Percentiles rank a stretch among this genome's conserved stretches.
These are phyloP conservation scores for Thalassia testudinum DNA, from an alignment of 116 monocot genomes.

Conservation along the genomic window DNA sequence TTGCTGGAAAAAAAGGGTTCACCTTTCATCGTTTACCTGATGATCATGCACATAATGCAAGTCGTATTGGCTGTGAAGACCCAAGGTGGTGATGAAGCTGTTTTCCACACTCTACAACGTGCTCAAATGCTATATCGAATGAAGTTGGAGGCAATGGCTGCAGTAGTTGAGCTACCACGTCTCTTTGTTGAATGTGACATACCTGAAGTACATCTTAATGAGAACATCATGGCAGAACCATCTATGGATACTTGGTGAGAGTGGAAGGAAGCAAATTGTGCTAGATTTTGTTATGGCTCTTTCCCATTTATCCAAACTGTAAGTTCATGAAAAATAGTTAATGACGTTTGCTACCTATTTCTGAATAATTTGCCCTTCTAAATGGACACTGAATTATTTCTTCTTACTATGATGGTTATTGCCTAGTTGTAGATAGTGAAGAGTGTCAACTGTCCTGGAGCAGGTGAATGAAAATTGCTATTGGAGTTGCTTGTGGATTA, in stretches of 20 bases:
- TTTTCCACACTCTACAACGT: slow-evolving; percentile 44
- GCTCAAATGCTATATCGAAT: slow-evolving; percentile 65
- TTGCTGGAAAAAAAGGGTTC: too few species aligned
- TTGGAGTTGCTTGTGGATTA: slow-evolving; percentile 59
- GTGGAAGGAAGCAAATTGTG: too few species aligned
- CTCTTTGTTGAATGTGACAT: slow-evolving; percentile 83
- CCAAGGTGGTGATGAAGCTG: slow-evolving; percentile 69
- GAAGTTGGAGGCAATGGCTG: slow-evolving; percentile 23
- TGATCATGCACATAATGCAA: too few species aligned
- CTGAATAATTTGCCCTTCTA: too few species aligned
- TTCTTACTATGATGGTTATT: too few species aligned
- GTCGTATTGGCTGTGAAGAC: slow-evolving; percentile 47
- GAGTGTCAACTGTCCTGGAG: slow-evolving; percentile 63
- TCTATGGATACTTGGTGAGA: too few species aligned
- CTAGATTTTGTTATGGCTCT: too few species aligned
- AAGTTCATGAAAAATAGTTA: too few species aligned
- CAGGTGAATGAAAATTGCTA: slow-evolving; percentile 74
- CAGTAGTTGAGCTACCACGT: slow-evolving; percentile 52
- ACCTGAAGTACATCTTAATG: slow-evolving; percentile 36
- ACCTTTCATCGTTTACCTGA: too few species aligned
- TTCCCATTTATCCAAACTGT: too few species aligned
- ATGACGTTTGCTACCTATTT: too few species aligned
- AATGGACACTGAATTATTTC: too few species aligned
- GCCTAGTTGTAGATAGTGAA: slow-evolving; percentile 78
- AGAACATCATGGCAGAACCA: neutral